Evolutionary conservation across 805 yeast genomes (phyloP), one percentile per base, ranked within the genome.

Genomic region (Sugiyamaella mastotermitis): DNA sequence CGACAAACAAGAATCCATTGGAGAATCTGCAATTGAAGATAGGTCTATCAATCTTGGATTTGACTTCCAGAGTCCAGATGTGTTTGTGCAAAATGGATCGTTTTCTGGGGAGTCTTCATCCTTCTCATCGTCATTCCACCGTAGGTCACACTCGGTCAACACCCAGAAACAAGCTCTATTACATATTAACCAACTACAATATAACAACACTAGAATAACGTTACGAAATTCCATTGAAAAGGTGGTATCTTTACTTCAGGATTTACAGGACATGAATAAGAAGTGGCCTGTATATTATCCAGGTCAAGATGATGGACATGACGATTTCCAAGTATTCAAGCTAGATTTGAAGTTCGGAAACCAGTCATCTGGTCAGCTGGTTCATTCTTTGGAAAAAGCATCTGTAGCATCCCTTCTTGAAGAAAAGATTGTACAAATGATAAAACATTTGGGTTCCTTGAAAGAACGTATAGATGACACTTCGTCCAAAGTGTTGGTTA

Each of bases 401-500:
- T 78, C 94, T 1, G 63, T 84, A 17, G 76, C 94, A 0, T 71
- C 77, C 32, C 61, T 90, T 15, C 62, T 90, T 26, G 82, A 78
- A 40, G 78, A 78, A 31, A 83, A 83, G 52, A 68, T 90, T 15
- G 51, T 65, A 9, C 80, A 75, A 43, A 80, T 81, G 14, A 60
- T 74, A 8, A 76, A 74, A 47, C 96, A 88, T 55, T 63, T 90
- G 35, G 51, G 63, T 5, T 75, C 87, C 13, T 65, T 94, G 45
- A 77, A 78, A 46, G 92, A 80, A 35, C 72, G 99, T 49, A 80
- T 92, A 11, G 92, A 82, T 47, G 96, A 94, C 52, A 85, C 92
- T 0, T 74, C 90, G 0, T 88, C 97, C 2, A 90, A 90, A 52
- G 97, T 92, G 1, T 78, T 92, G 45, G 88, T 92, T 26, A 94